Conservation (phyloP, 139 green algal genomes). For the Chlamydomonas eustigma region DNA sequence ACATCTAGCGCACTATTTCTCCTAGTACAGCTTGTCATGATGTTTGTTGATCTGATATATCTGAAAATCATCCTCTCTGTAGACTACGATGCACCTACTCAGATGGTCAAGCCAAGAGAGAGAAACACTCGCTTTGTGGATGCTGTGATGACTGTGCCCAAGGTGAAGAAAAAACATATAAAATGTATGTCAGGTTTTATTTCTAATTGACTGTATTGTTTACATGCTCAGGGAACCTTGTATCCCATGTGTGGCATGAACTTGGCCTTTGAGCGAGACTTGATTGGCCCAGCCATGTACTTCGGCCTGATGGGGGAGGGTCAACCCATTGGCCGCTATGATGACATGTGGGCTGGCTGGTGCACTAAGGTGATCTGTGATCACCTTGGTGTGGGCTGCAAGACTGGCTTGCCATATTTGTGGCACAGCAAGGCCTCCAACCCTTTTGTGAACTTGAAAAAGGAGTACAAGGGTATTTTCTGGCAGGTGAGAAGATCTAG, state of each 20-base stretch:
- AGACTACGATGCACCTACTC: conserved; percentile 95
- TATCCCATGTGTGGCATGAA: conserved; percentile 99
- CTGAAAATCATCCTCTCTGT: too few species aligned
- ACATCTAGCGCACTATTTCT: too few species aligned
- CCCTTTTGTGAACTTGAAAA: conserved; percentile 93
- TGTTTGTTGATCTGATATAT: too few species aligned
- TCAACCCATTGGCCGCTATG: conserved; percentile 92
- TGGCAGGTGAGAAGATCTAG: conserved; percentile 76
- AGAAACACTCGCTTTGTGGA: conserved; percentile 93
- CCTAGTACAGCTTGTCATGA: too few species aligned
- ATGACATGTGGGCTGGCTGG: conserved; percentile 99
- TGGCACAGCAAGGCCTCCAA: conserved; percentile 96
- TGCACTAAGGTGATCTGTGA: conserved; percentile 95
- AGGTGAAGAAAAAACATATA: conserved; percentile 33
- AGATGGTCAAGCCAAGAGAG: conserved; percentile 96
- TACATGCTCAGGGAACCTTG: conserved; percentile 63
- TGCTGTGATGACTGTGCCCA: conserved; percentile 92
- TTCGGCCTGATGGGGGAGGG: conserved; percentile 97
- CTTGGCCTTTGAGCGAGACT: conserved; percentile 85
- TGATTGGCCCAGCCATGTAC: conserved; percentile 95
- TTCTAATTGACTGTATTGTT: too few species aligned
- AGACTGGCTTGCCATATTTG: conserved; percentile 96
- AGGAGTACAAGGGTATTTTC: conserved; percentile 99
- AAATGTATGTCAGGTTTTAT: neutral
- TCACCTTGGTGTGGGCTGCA: conserved; percentile 87